A percentile compares a stretch with the other conserved stretches of the same genome.
These are phyloP conservation scores for Clonostachys sp. DNA, from an alignment of 2,329 filamentous ascomycete species.

Conservation along the genomic window DNA sequence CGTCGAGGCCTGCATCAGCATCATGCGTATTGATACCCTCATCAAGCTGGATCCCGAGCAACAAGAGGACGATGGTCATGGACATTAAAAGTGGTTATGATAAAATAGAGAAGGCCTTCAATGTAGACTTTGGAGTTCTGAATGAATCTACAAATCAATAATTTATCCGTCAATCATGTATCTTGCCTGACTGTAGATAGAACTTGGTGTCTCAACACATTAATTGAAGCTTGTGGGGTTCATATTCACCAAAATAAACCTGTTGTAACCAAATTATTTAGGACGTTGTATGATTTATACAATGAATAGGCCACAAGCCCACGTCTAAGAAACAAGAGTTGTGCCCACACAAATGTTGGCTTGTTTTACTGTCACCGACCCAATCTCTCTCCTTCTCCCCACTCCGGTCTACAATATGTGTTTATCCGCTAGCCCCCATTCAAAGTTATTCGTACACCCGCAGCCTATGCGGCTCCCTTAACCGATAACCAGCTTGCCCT, in stretches of 20 bases:
- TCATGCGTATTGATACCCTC: constrained; percentile 98
- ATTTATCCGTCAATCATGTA: not conserved
- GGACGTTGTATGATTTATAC: constrained; percentile 6
- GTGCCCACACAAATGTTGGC: not conserved
- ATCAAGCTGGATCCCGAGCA: constrained; percentile 96
- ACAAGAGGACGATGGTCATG: constrained; percentile 74
- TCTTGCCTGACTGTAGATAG: not conserved
- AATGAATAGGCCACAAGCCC: constrained; percentile 4
- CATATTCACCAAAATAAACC: not conserved
- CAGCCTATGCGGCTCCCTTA: constrained; percentile 36
- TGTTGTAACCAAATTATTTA: not conserved
- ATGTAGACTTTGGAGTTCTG: constrained; percentile 11
- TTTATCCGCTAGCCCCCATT: not conserved
- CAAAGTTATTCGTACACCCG: constrained; percentile 2
- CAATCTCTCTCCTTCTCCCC: not conserved
- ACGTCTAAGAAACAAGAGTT: constrained; percentile 4
- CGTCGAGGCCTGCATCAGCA: constrained; percentile 96
- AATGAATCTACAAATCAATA: constrained; percentile 6
- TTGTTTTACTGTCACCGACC: not conserved
- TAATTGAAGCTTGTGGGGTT: not conserved
- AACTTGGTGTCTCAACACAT: too few species aligned
- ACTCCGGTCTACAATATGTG: not conserved
- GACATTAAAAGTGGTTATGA: constrained; percentile 53
- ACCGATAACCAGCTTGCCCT: constrained; percentile 87
- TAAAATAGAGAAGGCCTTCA: constrained; percentile 9